Evolutionary conservation across 1,284 basidiomycete genomes (phyloP).

Genomic region (Trametes versicolor): DNA sequence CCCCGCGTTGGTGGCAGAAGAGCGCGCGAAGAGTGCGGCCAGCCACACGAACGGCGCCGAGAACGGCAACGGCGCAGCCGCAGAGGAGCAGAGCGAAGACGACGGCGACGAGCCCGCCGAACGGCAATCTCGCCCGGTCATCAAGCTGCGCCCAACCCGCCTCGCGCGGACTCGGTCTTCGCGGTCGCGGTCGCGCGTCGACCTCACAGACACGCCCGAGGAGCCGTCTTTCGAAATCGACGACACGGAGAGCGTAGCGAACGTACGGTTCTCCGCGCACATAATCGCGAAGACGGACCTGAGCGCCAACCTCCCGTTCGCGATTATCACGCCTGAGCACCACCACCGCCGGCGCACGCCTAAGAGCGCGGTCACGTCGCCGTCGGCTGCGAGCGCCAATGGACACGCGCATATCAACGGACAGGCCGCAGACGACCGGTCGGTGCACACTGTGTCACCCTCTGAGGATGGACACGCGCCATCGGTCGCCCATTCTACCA

Average conservation of each 20-base stretch:
- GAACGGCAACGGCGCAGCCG: slow-evolving; percentile 15
- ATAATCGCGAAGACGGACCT: slow-evolving; percentile 67
- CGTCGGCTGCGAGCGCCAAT: slow-evolving; percentile 29
- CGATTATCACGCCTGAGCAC: slow-evolving; percentile 77
- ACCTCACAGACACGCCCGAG: slow-evolving; percentile 63
- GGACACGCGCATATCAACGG: slow-evolving; percentile 20
- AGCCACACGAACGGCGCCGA: slow-evolving; percentile 32
- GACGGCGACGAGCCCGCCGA: slow-evolving; percentile 58
- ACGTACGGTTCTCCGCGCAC: slow-evolving; percentile 78
- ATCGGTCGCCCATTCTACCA: slow-evolving; percentile 39
- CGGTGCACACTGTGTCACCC: slow-evolving; percentile 44
- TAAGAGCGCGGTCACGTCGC: slow-evolving; percentile 28
- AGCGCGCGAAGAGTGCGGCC: slow-evolving; percentile 25
- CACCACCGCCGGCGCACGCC: slow-evolving; percentile 48
- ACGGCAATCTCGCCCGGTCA: slow-evolving; percentile 71
- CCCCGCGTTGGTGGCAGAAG: slow-evolving; percentile 41
- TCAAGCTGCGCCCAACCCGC: slow-evolving; percentile 70
- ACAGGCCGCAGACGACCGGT: slow-evolving; percentile 17
- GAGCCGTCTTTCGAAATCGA: slow-evolving; percentile 61
- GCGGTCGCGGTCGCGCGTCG: slow-evolving; percentile 76
- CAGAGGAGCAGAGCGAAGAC: slow-evolving; percentile 42
- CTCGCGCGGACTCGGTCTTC: slow-evolving; percentile 52
- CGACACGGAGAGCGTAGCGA: slow-evolving; percentile 73
- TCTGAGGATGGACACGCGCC: slow-evolving; percentile 57
- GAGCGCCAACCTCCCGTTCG: slow-evolving; percentile 71